These are phyloP conservation scores for Argentina anserina DNA, from an alignment of 306 rosid species.

Conservation along the genomic window DNA sequence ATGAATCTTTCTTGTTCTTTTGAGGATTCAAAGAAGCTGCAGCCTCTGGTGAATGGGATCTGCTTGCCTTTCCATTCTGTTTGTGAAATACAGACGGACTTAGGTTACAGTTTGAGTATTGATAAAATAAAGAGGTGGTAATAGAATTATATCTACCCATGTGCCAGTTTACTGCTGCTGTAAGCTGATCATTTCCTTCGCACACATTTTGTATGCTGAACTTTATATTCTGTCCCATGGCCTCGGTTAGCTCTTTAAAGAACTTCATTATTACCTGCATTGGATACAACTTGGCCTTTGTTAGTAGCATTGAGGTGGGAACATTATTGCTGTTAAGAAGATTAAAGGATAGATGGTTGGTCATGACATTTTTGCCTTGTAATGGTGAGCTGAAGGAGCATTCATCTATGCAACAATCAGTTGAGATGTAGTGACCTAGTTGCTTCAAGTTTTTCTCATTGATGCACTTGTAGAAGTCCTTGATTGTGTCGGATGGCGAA, in stretches of 20 bases:
- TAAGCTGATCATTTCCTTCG: slow-evolving; percentile 43
- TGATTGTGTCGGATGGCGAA: slow-evolving; percentile 44
- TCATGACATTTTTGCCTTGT: slow-evolving; percentile 57
- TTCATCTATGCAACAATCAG: slow-evolving; percentile 57
- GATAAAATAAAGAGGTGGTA: background rate
- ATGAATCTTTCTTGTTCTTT: slow-evolving; percentile 33
- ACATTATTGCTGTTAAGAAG: background rate
- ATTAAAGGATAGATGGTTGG: background rate
- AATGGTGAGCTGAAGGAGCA: slow-evolving; percentile 56
- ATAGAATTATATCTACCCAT: slow-evolving; percentile 36
- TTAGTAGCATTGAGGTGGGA: background rate
- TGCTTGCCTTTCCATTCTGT: slow-evolving; percentile 63
- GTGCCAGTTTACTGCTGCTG: slow-evolving; percentile 71
- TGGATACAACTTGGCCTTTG: background rate
- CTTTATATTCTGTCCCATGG: slow-evolving; percentile 74
- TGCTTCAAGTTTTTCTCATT: slow-evolving; percentile 47
- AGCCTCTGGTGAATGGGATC: slow-evolving; percentile 87
- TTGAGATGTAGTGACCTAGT: slow-evolving; percentile 42
- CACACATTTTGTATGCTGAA: slow-evolving; percentile 44
- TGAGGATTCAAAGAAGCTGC: slow-evolving; percentile 66
- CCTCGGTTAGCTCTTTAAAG: slow-evolving; percentile 42
- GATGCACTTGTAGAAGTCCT: slow-evolving; percentile 52
- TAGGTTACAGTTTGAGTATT: background rate
- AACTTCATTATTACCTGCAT: slow-evolving; percentile 61
- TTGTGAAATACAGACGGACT: background rate